A percentile compares a stretch with the other conserved stretches of the same genome.
phyloP scores from a whole-genome alignment of 2,329 filamentous ascomycete species.

The Alternaria alternata region DNA sequence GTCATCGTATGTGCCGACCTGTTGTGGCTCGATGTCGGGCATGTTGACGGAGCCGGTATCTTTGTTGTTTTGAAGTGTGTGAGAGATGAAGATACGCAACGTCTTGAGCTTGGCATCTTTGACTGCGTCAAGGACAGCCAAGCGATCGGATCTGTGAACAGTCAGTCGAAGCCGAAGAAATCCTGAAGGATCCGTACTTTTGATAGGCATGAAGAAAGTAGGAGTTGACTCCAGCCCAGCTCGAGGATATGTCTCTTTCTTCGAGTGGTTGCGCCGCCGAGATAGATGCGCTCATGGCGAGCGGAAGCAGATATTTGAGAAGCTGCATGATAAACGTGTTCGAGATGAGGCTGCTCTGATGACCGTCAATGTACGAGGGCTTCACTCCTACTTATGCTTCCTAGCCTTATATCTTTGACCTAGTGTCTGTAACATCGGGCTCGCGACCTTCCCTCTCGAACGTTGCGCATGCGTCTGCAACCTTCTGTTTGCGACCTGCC shows the following conservation, averaged over 20 bases:
- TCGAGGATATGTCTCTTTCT: background rate
- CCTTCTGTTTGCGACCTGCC: too few species aligned
- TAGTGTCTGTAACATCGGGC: too few species aligned
- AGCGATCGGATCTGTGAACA: background rate
- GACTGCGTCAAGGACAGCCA: slow-evolving; percentile 6
- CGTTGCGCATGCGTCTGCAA: too few species aligned
- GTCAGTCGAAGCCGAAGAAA: background rate
- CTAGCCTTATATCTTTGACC: too few species aligned
- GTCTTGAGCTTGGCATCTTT: slow-evolving; percentile 15
- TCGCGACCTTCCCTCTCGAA: too few species aligned
- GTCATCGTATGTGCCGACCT: slow-evolving; percentile 6
- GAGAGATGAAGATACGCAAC: slow-evolving; percentile 13
- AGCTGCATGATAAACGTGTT: background rate
- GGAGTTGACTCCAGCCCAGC: background rate
- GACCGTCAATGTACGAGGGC: too few species aligned
- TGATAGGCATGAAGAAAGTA: background rate
- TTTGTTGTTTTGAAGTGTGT: slow-evolving; percentile 14
- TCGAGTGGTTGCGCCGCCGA: background rate
- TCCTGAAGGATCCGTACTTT: background rate
- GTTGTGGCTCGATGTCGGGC: slow-evolving; percentile 14
- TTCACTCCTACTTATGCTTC: too few species aligned
- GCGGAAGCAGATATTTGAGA: background rate
- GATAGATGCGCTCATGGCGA: background rate
- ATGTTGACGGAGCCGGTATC: slow-evolving; percentile 14
- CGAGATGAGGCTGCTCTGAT: too few species aligned